A percentile compares a stretch with the other conserved stretches of the same genome.
These are phyloP conservation scores for Candida sanyaensis DNA, from an alignment of 1,139 yeast species.

Conservation along the genomic window DNA sequence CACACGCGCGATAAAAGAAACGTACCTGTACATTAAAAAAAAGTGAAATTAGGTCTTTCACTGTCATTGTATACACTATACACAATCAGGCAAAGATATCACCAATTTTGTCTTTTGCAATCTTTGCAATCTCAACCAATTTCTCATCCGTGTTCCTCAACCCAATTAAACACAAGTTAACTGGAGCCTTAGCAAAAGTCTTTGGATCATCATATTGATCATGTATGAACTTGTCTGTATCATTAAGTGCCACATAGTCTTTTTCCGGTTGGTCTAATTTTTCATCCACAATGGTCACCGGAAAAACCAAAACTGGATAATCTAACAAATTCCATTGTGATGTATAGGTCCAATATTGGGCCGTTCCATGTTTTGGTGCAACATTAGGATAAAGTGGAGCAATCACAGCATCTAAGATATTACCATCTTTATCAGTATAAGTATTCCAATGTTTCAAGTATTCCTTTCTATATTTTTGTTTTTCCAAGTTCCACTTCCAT, in stretches of 20 bases:
- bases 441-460: conserved; percentile 20
- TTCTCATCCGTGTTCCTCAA: conserved; percentile 22
- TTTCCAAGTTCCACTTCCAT: conserved; percentile 23
- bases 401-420: conserved; percentile 25
- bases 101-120: conserved; percentile 9
- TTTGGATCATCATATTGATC: conserved; percentile 18
- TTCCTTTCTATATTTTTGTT: conserved; percentile 22
- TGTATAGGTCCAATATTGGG: conserved; percentile 25
- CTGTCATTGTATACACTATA: not conserved
- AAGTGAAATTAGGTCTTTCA: too few relatives aligned
- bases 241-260: conserved; percentile 14
- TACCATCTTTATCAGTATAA: conserved; percentile 31
- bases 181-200: conserved; percentile 20
- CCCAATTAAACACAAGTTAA: conserved; percentile 19
- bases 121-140: conserved; percentile 18
- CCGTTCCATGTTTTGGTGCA: conserved; percentile 21
- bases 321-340: conserved; percentile 25
- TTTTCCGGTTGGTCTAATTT: conserved; percentile 15
- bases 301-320: conserved; percentile 23
- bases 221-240: conserved; percentile 15
- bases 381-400: conserved; percentile 25
- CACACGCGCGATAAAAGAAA: not conserved
- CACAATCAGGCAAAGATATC: conserved; percentile 5
- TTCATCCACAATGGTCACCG: conserved; percentile 20
- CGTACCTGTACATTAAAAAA: not conserved